Evolutionary conservation across 495 filamentous ascomycete species (phyloP).

Genomic region (Penicillium longicatenatum): DNA sequence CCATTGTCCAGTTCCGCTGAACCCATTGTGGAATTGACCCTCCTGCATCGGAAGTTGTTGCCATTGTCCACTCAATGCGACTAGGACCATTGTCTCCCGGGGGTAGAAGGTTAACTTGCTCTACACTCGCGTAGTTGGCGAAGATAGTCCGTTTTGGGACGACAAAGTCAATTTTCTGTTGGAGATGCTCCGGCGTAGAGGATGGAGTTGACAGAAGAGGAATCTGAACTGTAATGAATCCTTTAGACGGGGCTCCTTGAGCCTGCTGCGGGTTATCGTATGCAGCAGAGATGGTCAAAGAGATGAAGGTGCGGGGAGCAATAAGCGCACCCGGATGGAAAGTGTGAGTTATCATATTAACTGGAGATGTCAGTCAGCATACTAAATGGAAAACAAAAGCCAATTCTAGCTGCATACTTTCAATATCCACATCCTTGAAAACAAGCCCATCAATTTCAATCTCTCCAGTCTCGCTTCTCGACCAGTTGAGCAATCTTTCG

Average conservation of each 20-base stretch:
- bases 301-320: constrained; percentile 40
- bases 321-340: constrained; percentile 39
- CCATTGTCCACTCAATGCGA: constrained; percentile 66
- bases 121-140: constrained; percentile 61
- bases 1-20: constrained; percentile 56
- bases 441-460: constrained; percentile 35
- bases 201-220: constrained; percentile 44
- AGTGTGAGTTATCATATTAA: constrained; percentile 48
- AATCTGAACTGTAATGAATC: constrained; percentile 60
- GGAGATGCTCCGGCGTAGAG: constrained; percentile 32
- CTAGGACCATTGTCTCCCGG: background rate
- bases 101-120: constrained; percentile 50
- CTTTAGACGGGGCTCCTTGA: constrained; percentile 13
- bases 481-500: constrained; percentile 55
- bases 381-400: background rate
- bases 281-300: constrained; percentile 37
- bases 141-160: constrained; percentile 49
- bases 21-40: constrained; percentile 68
- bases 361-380: constrained; percentile 19
- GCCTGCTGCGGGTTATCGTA: constrained; percentile 4
- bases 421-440: constrained; percentile 49
- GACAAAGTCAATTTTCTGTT: constrained; percentile 28
- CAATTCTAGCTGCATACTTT: constrained; percentile 36
- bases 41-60: constrained; percentile 67
- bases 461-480: constrained; percentile 32